Conservation (phyloP, 2,329 filamentous ascomycete species). For the Aspergillus persii region DNA sequence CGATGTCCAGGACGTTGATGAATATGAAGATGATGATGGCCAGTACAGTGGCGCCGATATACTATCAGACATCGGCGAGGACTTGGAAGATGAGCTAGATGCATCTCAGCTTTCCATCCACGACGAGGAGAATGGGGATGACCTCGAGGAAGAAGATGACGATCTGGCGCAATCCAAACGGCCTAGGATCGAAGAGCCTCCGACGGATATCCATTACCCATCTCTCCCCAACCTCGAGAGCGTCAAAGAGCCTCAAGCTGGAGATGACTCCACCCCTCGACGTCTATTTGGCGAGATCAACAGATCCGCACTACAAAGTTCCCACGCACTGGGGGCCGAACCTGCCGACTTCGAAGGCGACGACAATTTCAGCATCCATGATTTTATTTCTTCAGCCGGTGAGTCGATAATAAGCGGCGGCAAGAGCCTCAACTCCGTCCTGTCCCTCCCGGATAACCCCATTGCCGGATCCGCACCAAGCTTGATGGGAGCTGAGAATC, state of each 20-base stretch:
- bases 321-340: conserved; percentile 45
- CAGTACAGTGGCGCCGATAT: conserved; percentile 46
- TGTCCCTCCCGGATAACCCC: conserved; percentile 36
- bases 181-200: conserved; percentile 31
- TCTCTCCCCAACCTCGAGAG: conserved; percentile 42
- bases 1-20: conserved; percentile 52
- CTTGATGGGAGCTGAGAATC: conserved; percentile 48
- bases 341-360: conserved; percentile 30
- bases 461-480: conserved; percentile 43
- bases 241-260: conserved; percentile 28
- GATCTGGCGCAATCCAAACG: conserved; percentile 38
- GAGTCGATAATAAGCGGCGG: conserved; percentile 39
- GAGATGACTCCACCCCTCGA: conserved; percentile 28
- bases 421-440: conserved; percentile 36
- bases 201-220: conserved; percentile 40
- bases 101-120: conserved; percentile 65
- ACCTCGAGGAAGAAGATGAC: conserved; percentile 33
- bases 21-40: conserved; percentile 63
- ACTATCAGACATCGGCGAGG: conserved; percentile 39
- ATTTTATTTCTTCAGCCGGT: conserved; percentile 40
- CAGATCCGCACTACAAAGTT: conserved; percentile 54
- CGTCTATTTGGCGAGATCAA: conserved; percentile 63
- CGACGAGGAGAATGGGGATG: conserved; percentile 42
- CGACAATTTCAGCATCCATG: conserved; percentile 37
- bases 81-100: conserved; percentile 42